Conservation (phyloP, 2,329 filamentous ascomycete species). For the Zymoseptoria brevis region DNA sequence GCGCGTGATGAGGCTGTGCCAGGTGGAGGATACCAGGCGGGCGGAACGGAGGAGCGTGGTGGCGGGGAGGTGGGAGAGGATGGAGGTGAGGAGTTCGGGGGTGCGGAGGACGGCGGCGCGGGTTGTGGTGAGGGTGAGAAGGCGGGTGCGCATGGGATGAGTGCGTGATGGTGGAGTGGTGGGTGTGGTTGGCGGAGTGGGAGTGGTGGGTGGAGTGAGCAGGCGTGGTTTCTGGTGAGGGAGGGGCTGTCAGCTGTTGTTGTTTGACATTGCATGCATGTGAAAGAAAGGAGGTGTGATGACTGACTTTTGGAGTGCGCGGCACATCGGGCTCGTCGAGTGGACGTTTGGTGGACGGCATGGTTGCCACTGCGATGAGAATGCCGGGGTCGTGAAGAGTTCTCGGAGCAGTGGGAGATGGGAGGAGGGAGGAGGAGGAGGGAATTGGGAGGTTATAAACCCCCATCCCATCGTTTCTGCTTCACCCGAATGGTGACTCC, state of each 20-base stretch:
- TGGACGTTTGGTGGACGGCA: no score
- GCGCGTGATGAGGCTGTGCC: constrained; percentile 4
- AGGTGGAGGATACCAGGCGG: constrained; percentile 18
- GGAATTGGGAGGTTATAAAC: no score
- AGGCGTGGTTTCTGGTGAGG: background rate
- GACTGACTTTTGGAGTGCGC: background rate
- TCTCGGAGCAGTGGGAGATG: no score
- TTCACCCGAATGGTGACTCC: no score
- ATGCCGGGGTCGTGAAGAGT: no score
- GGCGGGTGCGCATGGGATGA: constrained; percentile 12
- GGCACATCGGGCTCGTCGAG: no score
- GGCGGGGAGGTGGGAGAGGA: constrained; percentile 9
- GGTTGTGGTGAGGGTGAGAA: background rate
- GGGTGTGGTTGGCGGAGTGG: background rate
- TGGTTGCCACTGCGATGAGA: no score
- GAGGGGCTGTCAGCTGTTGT: background rate
- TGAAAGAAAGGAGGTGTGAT: background rate
- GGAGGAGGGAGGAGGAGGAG: no score
- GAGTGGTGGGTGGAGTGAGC: background rate
- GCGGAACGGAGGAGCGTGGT: constrained; percentile 4
- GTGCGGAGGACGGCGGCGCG: constrained; percentile 11
- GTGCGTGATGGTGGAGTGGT: background rate
- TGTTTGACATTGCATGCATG: background rate
- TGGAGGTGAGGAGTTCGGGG: constrained; percentile 13
- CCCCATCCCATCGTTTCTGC: no score